Percentiles rank a stretch among this genome's conserved stretches.
phyloP scores from a whole-genome alignment of 352 stramenopile species.

The Phytophthora capsici region DNA sequence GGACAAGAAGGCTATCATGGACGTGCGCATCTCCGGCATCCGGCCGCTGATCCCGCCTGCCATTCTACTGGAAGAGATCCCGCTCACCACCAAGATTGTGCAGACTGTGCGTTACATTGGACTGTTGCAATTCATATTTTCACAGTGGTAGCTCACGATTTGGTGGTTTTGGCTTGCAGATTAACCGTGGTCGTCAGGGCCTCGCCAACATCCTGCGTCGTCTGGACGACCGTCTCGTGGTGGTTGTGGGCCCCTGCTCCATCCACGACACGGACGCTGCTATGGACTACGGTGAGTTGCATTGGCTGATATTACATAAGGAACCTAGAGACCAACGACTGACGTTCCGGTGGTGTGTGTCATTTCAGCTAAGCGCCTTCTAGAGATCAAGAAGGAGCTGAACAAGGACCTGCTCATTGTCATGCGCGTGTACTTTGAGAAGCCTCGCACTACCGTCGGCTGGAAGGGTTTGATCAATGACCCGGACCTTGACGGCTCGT shows the following conservation, averaged over 20 bases:
- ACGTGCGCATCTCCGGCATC: conserved; percentile 89
- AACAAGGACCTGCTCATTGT: conserved; percentile 87
- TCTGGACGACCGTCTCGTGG: conserved; percentile 85
- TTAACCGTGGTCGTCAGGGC: conserved; percentile 76
- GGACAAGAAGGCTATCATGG: conserved; percentile 86
- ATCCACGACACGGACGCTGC: conserved; percentile 90
- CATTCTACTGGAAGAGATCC: conserved; percentile 87
- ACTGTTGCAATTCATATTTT: background rate
- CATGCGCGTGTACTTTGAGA: conserved; percentile 94
- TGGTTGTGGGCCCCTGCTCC: conserved; percentile 89
- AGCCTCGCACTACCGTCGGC: conserved; percentile 88
- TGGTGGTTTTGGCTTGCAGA: conserved; percentile 28
- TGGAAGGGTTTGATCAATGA: conserved; percentile 94
- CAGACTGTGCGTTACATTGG: conserved; percentile 49
- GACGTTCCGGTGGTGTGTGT: conserved; percentile 7
- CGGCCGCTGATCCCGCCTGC: conserved; percentile 87
- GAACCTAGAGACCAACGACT: background rate
- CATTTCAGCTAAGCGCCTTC: conserved; percentile 61
- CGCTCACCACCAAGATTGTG: conserved; percentile 76
- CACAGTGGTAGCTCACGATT: background rate
- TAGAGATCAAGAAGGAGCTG: conserved; percentile 74
- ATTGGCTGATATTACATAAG: background rate
- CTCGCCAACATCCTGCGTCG: conserved; percentile 79
- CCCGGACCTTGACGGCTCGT: conserved; percentile 88
- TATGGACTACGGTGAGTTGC: conserved; percentile 79